Evolutionary conservation across 371 early-diverging fungal genomes (phyloP), one percentile per base, ranked within the genome.

Genomic region (Rhizopus microsporus): DNA sequence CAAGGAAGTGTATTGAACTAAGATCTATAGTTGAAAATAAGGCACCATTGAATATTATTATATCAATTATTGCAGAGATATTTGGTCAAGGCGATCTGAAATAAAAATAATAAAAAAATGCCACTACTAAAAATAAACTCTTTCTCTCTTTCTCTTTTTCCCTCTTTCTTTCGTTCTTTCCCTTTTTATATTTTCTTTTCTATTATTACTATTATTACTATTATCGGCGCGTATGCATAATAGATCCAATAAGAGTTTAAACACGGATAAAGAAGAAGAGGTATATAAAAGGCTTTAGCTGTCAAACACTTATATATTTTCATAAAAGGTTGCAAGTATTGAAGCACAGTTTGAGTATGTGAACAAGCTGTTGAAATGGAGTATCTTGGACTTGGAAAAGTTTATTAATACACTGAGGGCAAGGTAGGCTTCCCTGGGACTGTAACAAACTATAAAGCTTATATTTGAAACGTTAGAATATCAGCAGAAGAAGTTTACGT

Each of bases 311-410:
- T n/a, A 48, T n/a, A 44, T 30, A 33, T 5, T 23, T 4, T 23
- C 7, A 5, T 30, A 40, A 13, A 39, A 5, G 77, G 50, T 69
- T 49, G 35, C 62, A 16, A 71, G 62, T 53, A 74, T 78, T 46
- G 72, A 73, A 39, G 51, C 74, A 35, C 75, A 78, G 30, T 57
- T 63, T 17, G 72, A 74, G 9, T 66, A 68, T 63, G 65, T 75
- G 7, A 75, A 72, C 40, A 63, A 66, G 44, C 65, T 75, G 10
- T 55, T 73, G 30, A 75, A 75, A 56, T 75, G 75, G 75, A 75
- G 63, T 35, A 74, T 78, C 17, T 31, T 53, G 5, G 79, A 78
- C 30, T 60, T 75, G n/a, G 76, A 78, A 3, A 65, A 65, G 9
- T 73, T 78, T 42, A 71, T 68, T 17, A 45, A n/a, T 17, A 54